Evolutionary conservation across 257 asterid species (phyloP).

Genomic region (Ocimum tenuiflorum): DNA sequence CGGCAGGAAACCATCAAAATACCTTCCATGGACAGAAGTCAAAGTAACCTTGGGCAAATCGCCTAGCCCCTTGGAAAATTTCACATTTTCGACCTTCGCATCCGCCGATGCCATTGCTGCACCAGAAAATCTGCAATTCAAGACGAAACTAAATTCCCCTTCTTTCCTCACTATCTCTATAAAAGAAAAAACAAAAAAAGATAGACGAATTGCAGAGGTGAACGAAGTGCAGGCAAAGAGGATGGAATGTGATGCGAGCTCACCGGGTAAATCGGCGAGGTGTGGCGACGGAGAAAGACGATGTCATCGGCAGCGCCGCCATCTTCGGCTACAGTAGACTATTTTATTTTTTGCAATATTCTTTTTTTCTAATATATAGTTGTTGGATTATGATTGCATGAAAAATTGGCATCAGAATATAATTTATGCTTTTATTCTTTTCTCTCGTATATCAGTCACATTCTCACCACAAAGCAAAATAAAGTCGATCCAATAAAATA

Average conservation of each 20-base stretch:
- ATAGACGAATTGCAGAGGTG: not conserved
- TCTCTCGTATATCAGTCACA: not conserved
- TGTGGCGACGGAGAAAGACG: constrained; percentile 42
- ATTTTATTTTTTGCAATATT: too few species aligned
- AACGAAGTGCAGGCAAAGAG: not conserved
- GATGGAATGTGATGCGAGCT: constrained; percentile 14
- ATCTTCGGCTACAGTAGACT: constrained; percentile 31
- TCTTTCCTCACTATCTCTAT: not conserved
- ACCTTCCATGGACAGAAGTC: constrained; percentile 89
- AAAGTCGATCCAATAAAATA: not conserved
- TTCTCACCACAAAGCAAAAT: not conserved
- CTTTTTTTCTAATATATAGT: not conserved
- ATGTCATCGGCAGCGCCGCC: constrained; percentile 49
- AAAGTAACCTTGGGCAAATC: constrained; percentile 66
- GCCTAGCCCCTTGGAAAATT: constrained; percentile 66
- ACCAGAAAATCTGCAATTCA: constrained; percentile 44
- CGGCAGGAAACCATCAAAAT: not conserved
- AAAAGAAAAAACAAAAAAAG: not conserved
- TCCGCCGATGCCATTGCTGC: constrained; percentile 68
- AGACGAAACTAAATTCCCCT: not conserved
- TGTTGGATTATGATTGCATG: not conserved
- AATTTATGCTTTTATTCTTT: not conserved
- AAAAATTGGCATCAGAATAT: not conserved
- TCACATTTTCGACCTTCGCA: constrained; percentile 46
- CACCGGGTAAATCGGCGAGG: constrained; percentile 68